Conservation (phyloP, 306 rosid genomes). For the Ammopiptanthus mongolicus region DNA sequence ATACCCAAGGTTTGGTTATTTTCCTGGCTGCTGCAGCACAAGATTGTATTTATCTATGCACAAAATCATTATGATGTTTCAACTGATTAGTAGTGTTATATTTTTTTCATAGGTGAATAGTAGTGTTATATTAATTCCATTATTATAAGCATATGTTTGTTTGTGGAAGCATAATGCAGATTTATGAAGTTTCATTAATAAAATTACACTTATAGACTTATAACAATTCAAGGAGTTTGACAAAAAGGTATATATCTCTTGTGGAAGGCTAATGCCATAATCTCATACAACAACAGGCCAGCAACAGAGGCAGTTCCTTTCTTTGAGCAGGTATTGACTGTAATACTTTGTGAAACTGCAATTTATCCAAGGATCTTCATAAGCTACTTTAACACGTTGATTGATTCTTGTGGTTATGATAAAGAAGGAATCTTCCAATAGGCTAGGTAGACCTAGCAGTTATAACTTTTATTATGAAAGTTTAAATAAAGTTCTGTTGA, state of each 20-base stretch:
- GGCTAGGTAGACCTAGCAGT: background rate
- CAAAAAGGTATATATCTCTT: slow-evolving; percentile 38
- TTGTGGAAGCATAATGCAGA: slow-evolving; percentile 17
- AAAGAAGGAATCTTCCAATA: background rate
- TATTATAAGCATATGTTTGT: background rate
- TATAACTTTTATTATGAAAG: background rate
- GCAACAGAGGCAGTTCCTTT: slow-evolving; percentile 96
- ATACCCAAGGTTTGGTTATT: slow-evolving; percentile 47
- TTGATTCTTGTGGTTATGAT: background rate
- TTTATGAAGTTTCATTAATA: slow-evolving; percentile 24
- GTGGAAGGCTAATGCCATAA: slow-evolving; percentile 86
- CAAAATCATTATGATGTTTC: background rate
- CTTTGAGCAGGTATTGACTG: slow-evolving; percentile 81
- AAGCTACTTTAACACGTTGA: background rate
- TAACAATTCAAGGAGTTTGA: slow-evolving; percentile 38
- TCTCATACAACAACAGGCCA: slow-evolving; percentile 89
- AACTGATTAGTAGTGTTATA: background rate
- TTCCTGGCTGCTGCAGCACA: slow-evolving; percentile 4
- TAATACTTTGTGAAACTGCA: background rate
- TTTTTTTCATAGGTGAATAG: background rate
- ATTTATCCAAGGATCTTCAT: background rate
- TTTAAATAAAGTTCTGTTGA: background rate
- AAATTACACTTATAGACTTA: slow-evolving; percentile 12
- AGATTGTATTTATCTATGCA: background rate
- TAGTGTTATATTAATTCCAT: background rate